Conservation (phyloP, 495 filamentous ascomycete species). For the Trichoderma virens region DNA sequence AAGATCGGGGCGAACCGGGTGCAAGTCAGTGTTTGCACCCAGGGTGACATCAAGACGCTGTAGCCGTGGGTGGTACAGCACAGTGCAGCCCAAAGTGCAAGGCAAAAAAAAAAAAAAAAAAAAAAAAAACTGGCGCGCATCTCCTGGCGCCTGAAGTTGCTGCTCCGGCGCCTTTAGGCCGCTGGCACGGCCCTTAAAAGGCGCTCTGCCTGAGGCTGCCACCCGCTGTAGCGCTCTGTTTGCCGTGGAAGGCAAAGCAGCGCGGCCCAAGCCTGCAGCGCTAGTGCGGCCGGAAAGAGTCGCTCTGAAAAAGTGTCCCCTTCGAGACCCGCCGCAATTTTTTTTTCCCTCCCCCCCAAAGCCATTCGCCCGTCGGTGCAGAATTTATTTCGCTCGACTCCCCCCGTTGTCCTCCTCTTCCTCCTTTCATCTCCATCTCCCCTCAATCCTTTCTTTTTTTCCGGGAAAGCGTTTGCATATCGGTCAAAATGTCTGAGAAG, state of each 20-base stretch:
- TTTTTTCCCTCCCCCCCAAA: constrained; percentile 36
- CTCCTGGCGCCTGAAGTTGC: background rate
- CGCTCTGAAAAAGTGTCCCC: constrained; percentile 29
- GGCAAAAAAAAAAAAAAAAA: background rate
- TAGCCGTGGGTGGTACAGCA: background rate
- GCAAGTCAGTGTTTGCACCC: background rate
- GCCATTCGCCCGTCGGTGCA: constrained; percentile 15
- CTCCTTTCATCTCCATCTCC: constrained; percentile 22
- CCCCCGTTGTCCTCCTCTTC: constrained; percentile 18
- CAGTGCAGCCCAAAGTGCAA: background rate
- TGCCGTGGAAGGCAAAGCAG: constrained; percentile 12
- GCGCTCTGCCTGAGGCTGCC: background rate
- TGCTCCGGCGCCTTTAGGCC: background rate
- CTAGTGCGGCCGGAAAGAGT: constrained; percentile 24
- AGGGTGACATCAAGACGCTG: background rate
- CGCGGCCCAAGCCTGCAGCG: constrained; percentile 1
- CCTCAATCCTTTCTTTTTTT: constrained; percentile 29
- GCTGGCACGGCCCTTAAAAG: background rate
- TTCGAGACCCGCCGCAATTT: constrained; percentile 33
- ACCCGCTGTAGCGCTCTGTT: constrained; percentile 2
- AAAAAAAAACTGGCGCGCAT: background rate
- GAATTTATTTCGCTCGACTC: constrained; percentile 18
- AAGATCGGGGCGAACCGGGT: constrained; percentile 7
- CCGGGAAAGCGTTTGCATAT: constrained; percentile 36
- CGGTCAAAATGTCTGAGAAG: constrained; percentile 55